Conservation (phyloP, 495 filamentous ascomycete species). For the Neurospora sublineolata region DNA sequence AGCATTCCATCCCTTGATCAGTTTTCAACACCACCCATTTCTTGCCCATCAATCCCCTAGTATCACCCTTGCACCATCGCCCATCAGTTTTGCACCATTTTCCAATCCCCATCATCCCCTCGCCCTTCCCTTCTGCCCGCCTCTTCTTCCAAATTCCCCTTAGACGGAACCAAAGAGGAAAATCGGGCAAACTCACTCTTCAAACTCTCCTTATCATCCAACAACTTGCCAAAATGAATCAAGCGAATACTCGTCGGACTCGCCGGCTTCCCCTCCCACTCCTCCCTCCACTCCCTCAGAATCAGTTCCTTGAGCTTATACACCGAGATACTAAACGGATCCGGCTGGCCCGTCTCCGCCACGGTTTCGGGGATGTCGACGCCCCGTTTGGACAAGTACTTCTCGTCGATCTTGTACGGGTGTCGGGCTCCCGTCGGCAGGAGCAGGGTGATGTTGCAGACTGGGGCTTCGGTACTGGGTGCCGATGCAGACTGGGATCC, state of each 20-base stretch:
- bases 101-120: no score
- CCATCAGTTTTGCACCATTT: no score
- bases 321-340: conserved; percentile 79
- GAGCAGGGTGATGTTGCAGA: conserved; percentile 55
- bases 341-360: conserved; percentile 41
- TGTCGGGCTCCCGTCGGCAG: conserved; percentile 73
- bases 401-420: conserved; percentile 77
- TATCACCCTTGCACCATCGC: no score
- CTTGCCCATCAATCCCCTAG: no score
- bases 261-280: conserved; percentile 78
- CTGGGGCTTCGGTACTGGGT: conserved; percentile 6
- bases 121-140: no score
- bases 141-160: no score
- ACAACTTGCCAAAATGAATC: conserved; percentile 77
- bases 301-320: conserved; percentile 90
- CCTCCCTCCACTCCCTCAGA: conserved; percentile 76
- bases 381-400: conserved; percentile 68
- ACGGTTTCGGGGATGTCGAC: conserved; percentile 53
- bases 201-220: conserved; percentile 75
- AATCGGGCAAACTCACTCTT: conserved; percentile 24
- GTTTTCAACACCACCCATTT: no score
- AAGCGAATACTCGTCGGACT: conserved; percentile 76
- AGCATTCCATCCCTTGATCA: no score
- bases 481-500: neutral
- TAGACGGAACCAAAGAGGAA: no score